Percentiles rank a stretch among this genome's conserved stretches.
Evolutionary conservation across 1,139 yeast species (phyloP).

Genomic region (Kluyveromyces marxianus): DNA sequence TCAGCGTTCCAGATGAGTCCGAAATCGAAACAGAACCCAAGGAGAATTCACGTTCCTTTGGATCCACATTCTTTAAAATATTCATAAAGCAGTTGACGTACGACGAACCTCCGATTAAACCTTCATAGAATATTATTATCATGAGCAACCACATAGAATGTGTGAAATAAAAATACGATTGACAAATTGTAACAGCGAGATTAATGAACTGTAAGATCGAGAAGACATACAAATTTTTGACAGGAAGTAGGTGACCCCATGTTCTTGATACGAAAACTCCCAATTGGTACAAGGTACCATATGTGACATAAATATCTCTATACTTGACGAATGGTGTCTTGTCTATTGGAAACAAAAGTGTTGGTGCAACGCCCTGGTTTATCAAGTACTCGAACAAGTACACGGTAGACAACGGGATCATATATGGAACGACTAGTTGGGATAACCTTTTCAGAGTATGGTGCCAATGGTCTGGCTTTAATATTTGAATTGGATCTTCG

Average conservation of each 20-base stretch:
- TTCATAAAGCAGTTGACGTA: slow-evolving; percentile 82
- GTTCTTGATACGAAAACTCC: slow-evolving; percentile 92
- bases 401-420: slow-evolving; percentile 77
- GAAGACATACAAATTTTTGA: slow-evolving; percentile 51
- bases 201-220: slow-evolving; percentile 65
- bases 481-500: background rate
- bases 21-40: slow-evolving; percentile 93
- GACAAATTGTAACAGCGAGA: slow-evolving; percentile 49
- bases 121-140: slow-evolving; percentile 71
- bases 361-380: slow-evolving; percentile 88
- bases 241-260: slow-evolving; percentile 58
- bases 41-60: slow-evolving; percentile 66
- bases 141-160: slow-evolving; percentile 65
- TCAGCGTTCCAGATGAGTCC: slow-evolving; percentile 79
- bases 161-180: slow-evolving; percentile 50
- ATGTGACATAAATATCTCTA: slow-evolving; percentile 86
- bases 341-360: slow-evolving; percentile 66
- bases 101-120: slow-evolving; percentile 80
- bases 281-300: slow-evolving; percentile 84
- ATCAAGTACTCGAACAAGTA: slow-evolving; percentile 82
- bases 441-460: slow-evolving; percentile 39
- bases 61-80: slow-evolving; percentile 57
- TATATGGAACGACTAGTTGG: slow-evolving; percentile 58
- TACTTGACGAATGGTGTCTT: slow-evolving; percentile 42
- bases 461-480: slow-evolving; percentile 25